A percentile compares a stretch with the other conserved stretches of the same genome.
These are phyloP conservation scores for Tylopilus felleus DNA, from an alignment of 768 basidiomycete species.

Conservation along the genomic window DNA sequence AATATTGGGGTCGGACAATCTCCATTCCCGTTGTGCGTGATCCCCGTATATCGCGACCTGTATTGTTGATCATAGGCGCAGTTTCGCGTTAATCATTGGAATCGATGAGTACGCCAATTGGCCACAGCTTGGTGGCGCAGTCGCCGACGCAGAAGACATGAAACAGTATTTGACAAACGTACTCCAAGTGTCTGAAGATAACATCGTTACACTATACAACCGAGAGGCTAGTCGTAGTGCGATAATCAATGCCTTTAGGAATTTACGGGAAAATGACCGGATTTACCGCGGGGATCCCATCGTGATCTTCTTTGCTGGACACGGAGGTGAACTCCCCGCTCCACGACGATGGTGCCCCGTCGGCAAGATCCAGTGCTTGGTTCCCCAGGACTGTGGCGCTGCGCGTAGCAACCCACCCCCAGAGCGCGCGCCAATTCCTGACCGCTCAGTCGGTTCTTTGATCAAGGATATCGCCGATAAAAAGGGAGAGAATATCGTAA, in stretches of 20 bases:
- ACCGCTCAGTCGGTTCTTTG: conserved; percentile 38
- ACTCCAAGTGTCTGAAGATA: conserved; percentile 29
- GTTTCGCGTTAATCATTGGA: conserved; percentile 42
- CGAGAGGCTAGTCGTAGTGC: conserved; percentile 33
- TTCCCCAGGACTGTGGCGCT: conserved; percentile 31
- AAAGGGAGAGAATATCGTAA: conserved; percentile 44
- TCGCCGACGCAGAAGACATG: conserved; percentile 32
- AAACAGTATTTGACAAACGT: conserved; percentile 29
- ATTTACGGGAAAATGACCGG: conserved; percentile 27
- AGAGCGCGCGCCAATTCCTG: conserved; percentile 34
- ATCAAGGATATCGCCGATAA: conserved; percentile 36
- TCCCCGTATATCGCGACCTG: not conserved
- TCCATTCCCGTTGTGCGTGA: not conserved
- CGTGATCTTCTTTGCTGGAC: conserved; percentile 44
- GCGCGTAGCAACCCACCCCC: too few relatives aligned
- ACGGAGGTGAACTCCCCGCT: conserved; percentile 34
- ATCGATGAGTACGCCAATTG: conserved; percentile 37
- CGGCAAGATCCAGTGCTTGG: conserved; percentile 24
- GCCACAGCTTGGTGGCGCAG: conserved; percentile 32
- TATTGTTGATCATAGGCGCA: not conserved
- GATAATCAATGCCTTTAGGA: conserved; percentile 29
- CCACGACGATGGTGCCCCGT: conserved; percentile 26
- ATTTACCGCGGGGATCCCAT: conserved; percentile 34
- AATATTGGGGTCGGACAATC: not conserved
- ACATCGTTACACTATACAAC: conserved; percentile 40